Evolutionary conservation across 2,329 filamentous ascomycete genomes (phyloP), one percentile per base, ranked within the genome.

Genomic region (Thelonectria olida): DNA sequence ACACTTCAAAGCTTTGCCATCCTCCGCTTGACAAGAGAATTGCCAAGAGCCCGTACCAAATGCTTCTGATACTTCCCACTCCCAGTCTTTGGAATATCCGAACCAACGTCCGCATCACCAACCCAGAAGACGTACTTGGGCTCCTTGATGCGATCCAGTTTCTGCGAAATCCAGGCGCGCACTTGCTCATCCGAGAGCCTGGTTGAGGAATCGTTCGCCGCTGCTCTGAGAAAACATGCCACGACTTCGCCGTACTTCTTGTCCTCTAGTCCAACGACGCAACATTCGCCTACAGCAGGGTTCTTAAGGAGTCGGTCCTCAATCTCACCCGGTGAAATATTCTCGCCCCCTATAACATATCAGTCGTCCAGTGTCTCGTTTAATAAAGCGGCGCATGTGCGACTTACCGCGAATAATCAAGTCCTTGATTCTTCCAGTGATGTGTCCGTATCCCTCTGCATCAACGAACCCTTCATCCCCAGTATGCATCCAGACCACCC

Each of bases 351-450:
- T n/a, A n/a, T n/a, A n/a, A n/a, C n/a, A n/a, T n/a, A n/a, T n/a
- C n/a, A n/a, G n/a, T n/a, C n/a, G n/a, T n/a, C n/a, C n/a, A n/a
- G n/a, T n/a, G n/a, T n/a, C n/a, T n/a, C n/a, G n/a, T n/a, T n/a
- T n/a, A n/a, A n/a, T n/a, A n/a, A n/a, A n/a, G n/a, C n/a, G n/a
- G n/a, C n/a, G n/a, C n/a, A n/a, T n/a, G 42, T 15, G 22, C 12
- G 22, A 44, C 60, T n/a, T 54, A 71, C 89, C 90, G 22, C 87
- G 83, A 67, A 92, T 92, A 60, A 92, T 92, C 23, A 92, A 75
- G 70, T 92, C 90, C 70, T 92, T 92, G 66, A 91, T 88, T 1
- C 88, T 79, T 2, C 89, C 87, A 0, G 88, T 91, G 64, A 92
- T 91, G 49, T 82, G 78, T 36, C 76, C 69, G 48, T 76, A 76